Percentiles rank a stretch among this genome's conserved stretches.
Conservation (phyloP, 148 eudicot genomes). For the Heliosperma pusillum region DNA sequence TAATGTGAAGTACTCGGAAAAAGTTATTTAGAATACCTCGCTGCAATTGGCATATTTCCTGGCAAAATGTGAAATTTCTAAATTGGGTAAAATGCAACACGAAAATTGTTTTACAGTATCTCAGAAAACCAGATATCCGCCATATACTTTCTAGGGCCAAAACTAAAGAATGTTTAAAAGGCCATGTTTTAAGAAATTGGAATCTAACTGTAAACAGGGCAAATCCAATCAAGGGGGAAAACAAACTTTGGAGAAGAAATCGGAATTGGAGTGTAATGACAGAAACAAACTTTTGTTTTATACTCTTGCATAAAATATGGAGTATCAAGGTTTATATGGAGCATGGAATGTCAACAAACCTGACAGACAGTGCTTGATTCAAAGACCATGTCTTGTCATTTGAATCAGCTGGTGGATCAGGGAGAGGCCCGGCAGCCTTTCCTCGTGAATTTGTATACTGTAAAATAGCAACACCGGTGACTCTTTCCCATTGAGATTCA, state of each 20-base stretch:
- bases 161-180: not conserved
- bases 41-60: too few relatives aligned
- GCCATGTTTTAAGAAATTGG: not conserved
- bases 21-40: too few relatives aligned
- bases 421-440: conserved; percentile 80
- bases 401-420: conserved; percentile 79
- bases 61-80: too few relatives aligned
- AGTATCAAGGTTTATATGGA: not conserved
- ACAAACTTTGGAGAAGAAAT: too few relatives aligned
- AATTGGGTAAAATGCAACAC: too few relatives aligned
- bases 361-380: conserved; percentile 84
- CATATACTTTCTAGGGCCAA: not conserved
- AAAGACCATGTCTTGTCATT: conserved; percentile 61
- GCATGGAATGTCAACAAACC: conserved; percentile 41
- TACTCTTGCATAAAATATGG: not conserved
- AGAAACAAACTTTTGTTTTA: not conserved
- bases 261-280: not conserved
- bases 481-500: conserved; percentile 71
- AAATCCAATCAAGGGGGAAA: too few relatives aligned
- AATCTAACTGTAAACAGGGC: not conserved
- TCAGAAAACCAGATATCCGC: too few relatives aligned
- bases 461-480: conserved; percentile 88
- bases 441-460: conserved; percentile 90
- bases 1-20: too few relatives aligned
- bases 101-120: too few relatives aligned